A percentile compares a stretch with the other conserved stretches of the same genome.
Conservation (phyloP, 306 rosid species). For the Castanea crenata region DNA sequence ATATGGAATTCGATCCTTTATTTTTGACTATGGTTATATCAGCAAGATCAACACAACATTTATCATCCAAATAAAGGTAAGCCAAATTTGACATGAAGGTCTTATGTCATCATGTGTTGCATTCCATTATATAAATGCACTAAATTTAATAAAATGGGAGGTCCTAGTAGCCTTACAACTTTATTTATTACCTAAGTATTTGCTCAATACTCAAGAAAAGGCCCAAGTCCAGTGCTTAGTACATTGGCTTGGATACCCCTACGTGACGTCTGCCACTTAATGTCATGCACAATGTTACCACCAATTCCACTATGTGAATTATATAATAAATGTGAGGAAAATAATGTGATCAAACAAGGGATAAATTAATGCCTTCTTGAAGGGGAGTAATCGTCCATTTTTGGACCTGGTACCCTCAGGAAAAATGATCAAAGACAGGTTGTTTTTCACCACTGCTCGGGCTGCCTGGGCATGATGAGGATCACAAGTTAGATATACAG, state of each 20-base stretch:
- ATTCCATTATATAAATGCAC: background rate
- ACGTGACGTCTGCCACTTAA: background rate
- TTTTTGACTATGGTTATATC: background rate
- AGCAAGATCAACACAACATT: background rate
- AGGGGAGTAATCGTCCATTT: conserved; percentile 54
- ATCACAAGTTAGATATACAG: conserved; percentile 16
- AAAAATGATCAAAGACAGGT: conserved; percentile 50
- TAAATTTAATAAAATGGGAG: background rate
- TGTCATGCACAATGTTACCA: background rate
- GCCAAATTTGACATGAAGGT: background rate
- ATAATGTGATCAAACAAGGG: background rate
- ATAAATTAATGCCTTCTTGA: conserved; percentile 50
- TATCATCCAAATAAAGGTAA: background rate
- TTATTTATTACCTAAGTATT: background rate
- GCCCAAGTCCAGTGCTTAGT: background rate
- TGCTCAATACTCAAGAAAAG: background rate
- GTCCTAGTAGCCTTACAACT: background rate
- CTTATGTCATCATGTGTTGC: background rate
- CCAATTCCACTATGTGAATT: background rate
- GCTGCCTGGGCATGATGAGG: conserved; percentile 38
- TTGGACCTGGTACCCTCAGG: conserved; percentile 64
- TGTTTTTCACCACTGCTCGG: conserved; percentile 40
- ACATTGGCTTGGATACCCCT: background rate
- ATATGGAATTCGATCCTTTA: background rate
- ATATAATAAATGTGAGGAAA: conserved; percentile 5